Evolutionary conservation across 1,284 basidiomycete genomes (phyloP).

Genomic region (Sanghuangporus weigelae): DNA sequence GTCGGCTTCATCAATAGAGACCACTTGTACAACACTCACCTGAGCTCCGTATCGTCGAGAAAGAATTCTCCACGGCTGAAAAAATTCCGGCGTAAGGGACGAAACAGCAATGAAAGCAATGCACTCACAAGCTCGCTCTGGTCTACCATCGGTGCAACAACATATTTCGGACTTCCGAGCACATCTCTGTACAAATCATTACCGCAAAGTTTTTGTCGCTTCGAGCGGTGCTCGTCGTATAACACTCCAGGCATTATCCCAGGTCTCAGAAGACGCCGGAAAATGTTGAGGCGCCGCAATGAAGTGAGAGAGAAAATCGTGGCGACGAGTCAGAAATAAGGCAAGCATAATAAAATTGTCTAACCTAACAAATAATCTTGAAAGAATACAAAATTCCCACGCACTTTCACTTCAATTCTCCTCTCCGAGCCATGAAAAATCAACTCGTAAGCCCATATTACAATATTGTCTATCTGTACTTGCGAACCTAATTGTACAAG

Average conservation of each 20-base stretch:
- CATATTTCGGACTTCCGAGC: constrained; percentile 78
- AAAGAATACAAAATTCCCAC: no score
- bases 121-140: constrained; percentile 88
- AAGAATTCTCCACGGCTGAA: constrained; percentile 86
- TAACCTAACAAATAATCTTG: no score
- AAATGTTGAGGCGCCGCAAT: neutral
- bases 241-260: neutral
- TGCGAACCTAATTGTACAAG: no score
- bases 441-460: no score
- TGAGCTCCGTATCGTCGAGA: constrained; percentile 82
- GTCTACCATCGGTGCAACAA: constrained; percentile 98
- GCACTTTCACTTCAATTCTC: no score
- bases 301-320: neutral
- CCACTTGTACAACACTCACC: constrained; percentile 33
- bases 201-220: constrained; percentile 55
- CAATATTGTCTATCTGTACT: no score
- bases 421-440: no score
- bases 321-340: neutral
- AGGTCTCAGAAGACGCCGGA: neutral
- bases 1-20: constrained; percentile 10
- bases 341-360: no score
- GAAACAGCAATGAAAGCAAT: neutral
- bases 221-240: constrained; percentile 3
- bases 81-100: constrained; percentile 12
- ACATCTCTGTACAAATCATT: constrained; percentile 79